phyloP scores from a whole-genome alignment of 2,329 filamentous ascomycete species.

The Penicillium sp. region DNA sequence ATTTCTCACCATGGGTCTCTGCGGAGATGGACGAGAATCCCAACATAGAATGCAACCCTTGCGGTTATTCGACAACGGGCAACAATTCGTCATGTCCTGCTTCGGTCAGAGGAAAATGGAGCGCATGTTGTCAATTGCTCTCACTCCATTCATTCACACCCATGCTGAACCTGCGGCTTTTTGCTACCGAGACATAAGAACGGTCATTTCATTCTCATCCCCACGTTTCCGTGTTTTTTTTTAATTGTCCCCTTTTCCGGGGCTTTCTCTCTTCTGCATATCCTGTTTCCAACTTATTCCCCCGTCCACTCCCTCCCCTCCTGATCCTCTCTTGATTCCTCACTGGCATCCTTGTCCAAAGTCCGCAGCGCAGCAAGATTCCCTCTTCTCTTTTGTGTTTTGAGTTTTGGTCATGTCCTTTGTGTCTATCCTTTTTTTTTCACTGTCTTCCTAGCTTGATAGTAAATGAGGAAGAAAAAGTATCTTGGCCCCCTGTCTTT shows the following conservation, averaged over 20 bases:
- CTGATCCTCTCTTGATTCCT: constrained; percentile 24
- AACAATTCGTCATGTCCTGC: constrained; percentile 14
- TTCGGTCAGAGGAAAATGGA: constrained; percentile 1
- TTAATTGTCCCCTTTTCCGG: constrained; percentile 15
- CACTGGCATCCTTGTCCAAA: constrained; percentile 36
- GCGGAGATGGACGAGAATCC: constrained; percentile 20
- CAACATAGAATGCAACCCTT: constrained; percentile 35
- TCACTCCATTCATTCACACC: too few relatives aligned
- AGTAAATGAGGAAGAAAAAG: constrained; percentile 37
- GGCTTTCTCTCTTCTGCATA: constrained; percentile 27
- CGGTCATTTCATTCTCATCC: constrained; percentile 14
- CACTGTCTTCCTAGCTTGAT: constrained; percentile 32
- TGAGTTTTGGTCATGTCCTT: constrained; percentile 26
- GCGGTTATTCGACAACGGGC: constrained; percentile 29
- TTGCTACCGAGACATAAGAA: constrained; percentile 8
- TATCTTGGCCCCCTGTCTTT: constrained; percentile 14
- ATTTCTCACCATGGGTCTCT: constrained; percentile 17
- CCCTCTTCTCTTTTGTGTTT: constrained; percentile 40
- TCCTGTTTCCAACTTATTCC: constrained; percentile 22
- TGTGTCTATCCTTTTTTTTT: constrained; percentile 26
- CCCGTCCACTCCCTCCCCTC: constrained; percentile 24
- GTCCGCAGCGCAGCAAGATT: constrained; percentile 45
- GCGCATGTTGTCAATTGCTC: constrained; percentile 15
- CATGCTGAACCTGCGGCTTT: too few relatives aligned
- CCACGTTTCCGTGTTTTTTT: constrained; percentile 15